Conservation (phyloP, 495 filamentous ascomycete species). For the Tuber umbilicatum region DNA sequence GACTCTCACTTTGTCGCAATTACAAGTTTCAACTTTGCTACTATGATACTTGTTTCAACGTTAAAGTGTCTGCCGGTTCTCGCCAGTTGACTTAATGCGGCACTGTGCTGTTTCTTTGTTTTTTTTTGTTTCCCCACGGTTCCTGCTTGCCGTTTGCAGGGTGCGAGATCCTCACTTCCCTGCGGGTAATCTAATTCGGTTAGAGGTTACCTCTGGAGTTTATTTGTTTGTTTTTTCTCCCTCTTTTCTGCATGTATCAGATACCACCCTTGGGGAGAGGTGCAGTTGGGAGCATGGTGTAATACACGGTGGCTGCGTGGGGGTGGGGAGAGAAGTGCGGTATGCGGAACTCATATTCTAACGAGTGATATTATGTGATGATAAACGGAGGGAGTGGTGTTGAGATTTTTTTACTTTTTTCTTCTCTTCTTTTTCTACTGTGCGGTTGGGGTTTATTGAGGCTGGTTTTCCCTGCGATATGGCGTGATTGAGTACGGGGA, state of each 20-base stretch:
- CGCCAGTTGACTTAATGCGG: too few species aligned
- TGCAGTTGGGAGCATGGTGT: background rate
- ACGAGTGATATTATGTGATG: conserved; percentile 2
- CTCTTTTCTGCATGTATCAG: background rate
- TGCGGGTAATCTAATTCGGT: background rate
- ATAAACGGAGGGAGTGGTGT: background rate
- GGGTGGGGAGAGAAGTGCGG: background rate
- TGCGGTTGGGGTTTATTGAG: background rate
- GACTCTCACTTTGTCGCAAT: too few species aligned
- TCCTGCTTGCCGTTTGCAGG: background rate
- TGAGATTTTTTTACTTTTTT: background rate
- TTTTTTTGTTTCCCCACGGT: background rate
- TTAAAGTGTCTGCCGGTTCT: too few species aligned
- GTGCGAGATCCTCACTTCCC: background rate
- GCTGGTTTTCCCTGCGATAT: background rate
- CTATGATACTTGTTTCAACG: too few species aligned
- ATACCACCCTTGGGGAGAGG: background rate
- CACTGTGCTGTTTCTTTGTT: background rate
- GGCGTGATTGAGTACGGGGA: background rate
- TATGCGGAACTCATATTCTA: too few species aligned
- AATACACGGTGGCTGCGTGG: background rate
- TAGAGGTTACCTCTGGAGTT: background rate
- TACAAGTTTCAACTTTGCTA: too few species aligned
- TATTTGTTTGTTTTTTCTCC: background rate
- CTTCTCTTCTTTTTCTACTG: background rate